phyloP scores from a whole-genome alignment of 148 eudicot genomes.

The Rhododendron molle region DNA sequence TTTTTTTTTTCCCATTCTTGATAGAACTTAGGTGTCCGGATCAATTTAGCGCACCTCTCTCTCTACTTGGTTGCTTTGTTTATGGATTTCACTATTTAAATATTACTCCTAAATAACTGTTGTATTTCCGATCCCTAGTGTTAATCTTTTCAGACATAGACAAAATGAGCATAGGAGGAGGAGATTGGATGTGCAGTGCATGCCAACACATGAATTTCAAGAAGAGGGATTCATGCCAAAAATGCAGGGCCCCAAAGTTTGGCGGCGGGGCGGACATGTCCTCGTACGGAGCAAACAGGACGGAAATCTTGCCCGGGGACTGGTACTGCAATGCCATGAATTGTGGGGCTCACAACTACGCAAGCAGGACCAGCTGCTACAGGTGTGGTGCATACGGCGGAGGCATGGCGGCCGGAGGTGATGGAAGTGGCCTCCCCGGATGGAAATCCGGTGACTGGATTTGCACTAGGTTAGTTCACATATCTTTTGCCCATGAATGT shows the following conservation, averaged over 20 bases:
- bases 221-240: constrained; percentile 65
- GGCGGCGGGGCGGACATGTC: constrained; percentile 33
- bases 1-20: too few relatives aligned
- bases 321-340: constrained; percentile 73
- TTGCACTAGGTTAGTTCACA: constrained; percentile 46
- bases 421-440: constrained; percentile 50
- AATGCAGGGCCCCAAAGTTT: constrained; percentile 52
- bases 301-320: constrained; percentile 71
- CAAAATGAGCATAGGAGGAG: constrained; percentile 50
- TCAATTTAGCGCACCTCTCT: too few relatives aligned
- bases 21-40: not conserved
- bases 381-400: constrained; percentile 33
- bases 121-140: not conserved
- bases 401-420: constrained; percentile 14
- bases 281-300: constrained; percentile 31
- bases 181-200: constrained; percentile 89
- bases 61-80: too few relatives aligned
- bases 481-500: not conserved
- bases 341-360: constrained; percentile 86
- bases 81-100: too few relatives aligned
- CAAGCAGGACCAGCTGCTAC: constrained; percentile 69
- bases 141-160: not conserved
- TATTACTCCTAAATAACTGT: too few relatives aligned
- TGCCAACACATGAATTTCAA: constrained; percentile 86
- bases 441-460: constrained; percentile 94